A percentile compares a stretch with the other conserved stretches of the same genome.
Conservation (phyloP, 257 asterid genomes). For the Echium plantagineum region DNA sequence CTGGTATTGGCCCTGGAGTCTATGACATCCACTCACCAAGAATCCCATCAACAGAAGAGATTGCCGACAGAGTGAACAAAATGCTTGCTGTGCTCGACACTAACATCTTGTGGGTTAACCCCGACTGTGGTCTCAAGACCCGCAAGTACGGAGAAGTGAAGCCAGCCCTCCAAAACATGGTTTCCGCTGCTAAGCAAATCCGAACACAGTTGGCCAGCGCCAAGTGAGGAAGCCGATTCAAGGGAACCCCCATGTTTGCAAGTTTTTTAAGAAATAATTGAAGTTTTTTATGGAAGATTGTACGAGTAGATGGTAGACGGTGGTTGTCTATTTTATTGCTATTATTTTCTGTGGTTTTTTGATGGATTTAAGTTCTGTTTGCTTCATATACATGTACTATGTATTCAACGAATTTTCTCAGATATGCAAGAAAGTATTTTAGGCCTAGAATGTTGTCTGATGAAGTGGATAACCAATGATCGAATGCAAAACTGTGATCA, state of each 20-base stretch:
- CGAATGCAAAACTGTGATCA: no score
- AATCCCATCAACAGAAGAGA: slow-evolving; percentile 85
- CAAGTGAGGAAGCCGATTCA: slow-evolving; percentile 21
- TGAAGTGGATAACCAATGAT: no score
- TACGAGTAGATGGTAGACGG: background rate
- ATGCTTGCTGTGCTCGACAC: slow-evolving; percentile 97
- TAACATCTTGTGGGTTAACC: slow-evolving; percentile 97
- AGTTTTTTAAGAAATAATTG: background rate
- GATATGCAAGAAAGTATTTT: no score
- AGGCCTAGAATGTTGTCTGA: no score
- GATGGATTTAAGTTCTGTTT: no score
- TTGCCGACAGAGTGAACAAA: slow-evolving; percentile 79
- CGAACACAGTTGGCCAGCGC: slow-evolving; percentile 67
- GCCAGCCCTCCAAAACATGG: slow-evolving; percentile 85
- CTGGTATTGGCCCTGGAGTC: slow-evolving; percentile 96
- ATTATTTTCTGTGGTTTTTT: background rate
- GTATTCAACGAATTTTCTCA: no score
- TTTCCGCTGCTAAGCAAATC: slow-evolving; percentile 73
- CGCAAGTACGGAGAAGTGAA: slow-evolving; percentile 81
- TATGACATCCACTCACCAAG: slow-evolving; percentile 96
- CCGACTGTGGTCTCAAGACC: slow-evolving; percentile 96
- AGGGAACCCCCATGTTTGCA: background rate
- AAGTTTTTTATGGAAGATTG: background rate
- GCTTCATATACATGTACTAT: no score
- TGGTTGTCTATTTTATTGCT: background rate